Conservation (phyloP, 192 early-diverging fungal species). For the Neocallimastix lanati region DNA sequence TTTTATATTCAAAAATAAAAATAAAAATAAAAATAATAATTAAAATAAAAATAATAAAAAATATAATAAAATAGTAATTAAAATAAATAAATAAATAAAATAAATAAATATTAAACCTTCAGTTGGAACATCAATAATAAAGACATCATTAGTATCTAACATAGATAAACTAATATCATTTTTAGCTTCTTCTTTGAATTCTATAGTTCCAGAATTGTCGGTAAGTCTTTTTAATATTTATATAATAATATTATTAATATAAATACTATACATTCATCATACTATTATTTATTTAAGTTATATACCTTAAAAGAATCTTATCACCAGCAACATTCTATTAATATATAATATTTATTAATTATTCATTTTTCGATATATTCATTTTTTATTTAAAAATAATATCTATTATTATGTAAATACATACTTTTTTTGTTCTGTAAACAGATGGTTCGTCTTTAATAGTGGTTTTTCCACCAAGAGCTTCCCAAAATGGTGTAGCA, state of each 20-base stretch:
- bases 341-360: background rate
- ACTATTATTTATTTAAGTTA: too few species aligned
- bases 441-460: too few species aligned
- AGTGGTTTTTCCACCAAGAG: slow-evolving; percentile 36
- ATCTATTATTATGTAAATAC: too few species aligned
- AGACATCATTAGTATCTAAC: slow-evolving; percentile 45
- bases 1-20: background rate
- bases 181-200: slow-evolving; percentile 33
- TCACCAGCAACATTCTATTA: slow-evolving; percentile 1
- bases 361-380: background rate
- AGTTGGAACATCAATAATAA: slow-evolving; percentile 40
- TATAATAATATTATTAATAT: background rate
- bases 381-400: too few species aligned
- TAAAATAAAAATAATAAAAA: background rate
- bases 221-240: background rate
- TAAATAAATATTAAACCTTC: slow-evolving; percentile 4
- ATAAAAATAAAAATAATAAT: background rate
- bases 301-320: background rate
- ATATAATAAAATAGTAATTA: too few species aligned
- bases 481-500: slow-evolving; percentile 34
- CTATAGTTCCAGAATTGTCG: slow-evolving; percentile 7
- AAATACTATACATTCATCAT: background rate
- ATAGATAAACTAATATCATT: slow-evolving; percentile 16
- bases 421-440: too few species aligned
- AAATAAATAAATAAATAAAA: background rate